Evolutionary conservation across 148 eudicot species (phyloP).

Genomic region (Beta vulgaris): DNA sequence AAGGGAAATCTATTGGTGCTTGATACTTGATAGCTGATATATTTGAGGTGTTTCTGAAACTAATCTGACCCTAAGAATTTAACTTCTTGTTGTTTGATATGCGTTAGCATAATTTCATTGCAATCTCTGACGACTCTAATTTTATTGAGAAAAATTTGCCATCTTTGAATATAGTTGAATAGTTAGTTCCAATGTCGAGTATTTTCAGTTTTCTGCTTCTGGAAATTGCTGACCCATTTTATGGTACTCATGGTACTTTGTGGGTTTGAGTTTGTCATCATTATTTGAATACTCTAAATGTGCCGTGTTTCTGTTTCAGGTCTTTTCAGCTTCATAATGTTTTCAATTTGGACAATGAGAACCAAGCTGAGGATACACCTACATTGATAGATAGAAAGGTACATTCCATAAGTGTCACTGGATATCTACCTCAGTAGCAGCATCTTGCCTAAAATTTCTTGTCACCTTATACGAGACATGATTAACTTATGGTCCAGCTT

Average conservation of each 20-base stretch:
- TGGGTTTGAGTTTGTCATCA: not conserved
- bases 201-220: not conserved
- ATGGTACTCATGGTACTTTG: not conserved
- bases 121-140: not conserved
- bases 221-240: not conserved
- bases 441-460: slow-evolving; percentile 11
- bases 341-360: slow-evolving; percentile 80
- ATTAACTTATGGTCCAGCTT: slow-evolving; percentile 8
- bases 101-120: not conserved
- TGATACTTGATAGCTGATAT: slow-evolving; percentile 2
- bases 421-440: not conserved
- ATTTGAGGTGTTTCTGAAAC: not conserved
- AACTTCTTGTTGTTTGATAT: not conserved
- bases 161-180: not conserved
- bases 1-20: not conserved
- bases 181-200: not conserved
- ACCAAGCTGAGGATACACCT: slow-evolving; percentile 81
- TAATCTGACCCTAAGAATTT: not conserved
- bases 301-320: slow-evolving; percentile 40
- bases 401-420: slow-evolving; percentile 16
- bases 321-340: slow-evolving; percentile 90
- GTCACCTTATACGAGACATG: not conserved
- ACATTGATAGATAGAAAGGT: slow-evolving; percentile 92
- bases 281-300: slow-evolving; percentile 12
- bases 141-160: not conserved